phyloP scores from a whole-genome alignment of 2,329 filamentous ascomycete genomes.

The Tolypocladium capitatum region DNA sequence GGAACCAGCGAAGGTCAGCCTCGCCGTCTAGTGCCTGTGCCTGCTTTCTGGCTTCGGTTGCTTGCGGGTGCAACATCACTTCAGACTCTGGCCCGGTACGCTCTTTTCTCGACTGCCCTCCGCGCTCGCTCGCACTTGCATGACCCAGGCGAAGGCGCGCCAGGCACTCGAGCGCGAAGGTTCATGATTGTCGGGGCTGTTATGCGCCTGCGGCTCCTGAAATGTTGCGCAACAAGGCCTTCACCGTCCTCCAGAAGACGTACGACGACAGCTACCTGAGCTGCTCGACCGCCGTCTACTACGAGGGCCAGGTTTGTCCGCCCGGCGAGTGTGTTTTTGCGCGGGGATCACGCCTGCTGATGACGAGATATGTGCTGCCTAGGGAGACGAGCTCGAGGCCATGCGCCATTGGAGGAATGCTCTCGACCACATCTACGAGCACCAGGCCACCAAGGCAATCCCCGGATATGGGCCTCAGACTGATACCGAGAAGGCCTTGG shows the following conservation, averaged over 20 bases:
- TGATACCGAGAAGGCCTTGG: conserved; percentile 72
- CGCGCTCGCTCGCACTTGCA: neutral
- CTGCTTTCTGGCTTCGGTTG: neutral
- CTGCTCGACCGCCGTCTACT: conserved; percentile 92
- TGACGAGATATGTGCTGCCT: neutral
- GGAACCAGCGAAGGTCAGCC: neutral
- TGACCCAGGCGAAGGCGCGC: neutral
- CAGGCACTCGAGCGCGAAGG: neutral
- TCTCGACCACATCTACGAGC: conserved; percentile 77
- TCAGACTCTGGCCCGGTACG: neutral
- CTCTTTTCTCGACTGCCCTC: neutral
- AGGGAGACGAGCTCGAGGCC: conserved; percentile 88
- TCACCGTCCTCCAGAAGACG: conserved; percentile 80
- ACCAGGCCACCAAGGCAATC: conserved; percentile 64
- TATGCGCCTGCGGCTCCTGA: conserved; percentile 11
- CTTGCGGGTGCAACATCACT: neutral
- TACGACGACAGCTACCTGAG: conserved; percentile 94
- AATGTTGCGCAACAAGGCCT: conserved; percentile 41
- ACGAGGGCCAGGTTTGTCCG: conserved; percentile 65
- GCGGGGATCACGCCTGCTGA: neutral
- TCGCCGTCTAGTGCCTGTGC: neutral
- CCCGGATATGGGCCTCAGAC: conserved; percentile 56
- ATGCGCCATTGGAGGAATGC: conserved; percentile 81
- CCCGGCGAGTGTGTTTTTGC: neutral
- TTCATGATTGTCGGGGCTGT: neutral